Evolutionary conservation across 106 monocot genomes (phyloP).

Genomic region (Dendrobium chrysotoxum): DNA sequence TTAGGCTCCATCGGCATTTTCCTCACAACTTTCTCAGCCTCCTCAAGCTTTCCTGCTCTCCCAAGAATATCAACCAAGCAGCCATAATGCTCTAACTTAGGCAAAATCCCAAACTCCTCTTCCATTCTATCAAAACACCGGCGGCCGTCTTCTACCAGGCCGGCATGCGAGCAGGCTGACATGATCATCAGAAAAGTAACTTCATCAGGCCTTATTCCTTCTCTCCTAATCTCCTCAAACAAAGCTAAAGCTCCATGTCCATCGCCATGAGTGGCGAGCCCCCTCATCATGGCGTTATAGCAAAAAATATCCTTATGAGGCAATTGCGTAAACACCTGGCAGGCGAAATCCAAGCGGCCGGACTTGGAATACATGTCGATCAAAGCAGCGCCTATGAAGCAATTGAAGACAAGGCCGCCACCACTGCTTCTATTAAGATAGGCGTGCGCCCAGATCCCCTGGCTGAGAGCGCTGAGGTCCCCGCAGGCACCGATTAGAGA

Average conservation of each 20-base stretch:
- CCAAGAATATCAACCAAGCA: constrained; percentile 47
- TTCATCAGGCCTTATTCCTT: constrained; percentile 15
- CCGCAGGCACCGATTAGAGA: constrained; percentile 34
- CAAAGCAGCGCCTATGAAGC: constrained; percentile 26
- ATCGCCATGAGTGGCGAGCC: constrained; percentile 26
- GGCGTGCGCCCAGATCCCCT: constrained; percentile 41
- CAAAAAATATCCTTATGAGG: constrained; percentile 18
- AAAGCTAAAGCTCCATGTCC: constrained; percentile 15
- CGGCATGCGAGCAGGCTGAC: constrained; percentile 35
- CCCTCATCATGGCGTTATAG: constrained; percentile 38
- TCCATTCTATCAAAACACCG: constrained; percentile 20
- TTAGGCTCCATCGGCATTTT: constrained; percentile 34
- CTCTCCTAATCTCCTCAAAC: constrained; percentile 15
- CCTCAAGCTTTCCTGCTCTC: constrained; percentile 32
- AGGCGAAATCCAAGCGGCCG: constrained; percentile 28
- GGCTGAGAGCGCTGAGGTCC: constrained; percentile 19
- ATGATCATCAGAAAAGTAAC: constrained; percentile 26
- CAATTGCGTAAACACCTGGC: constrained; percentile 25
- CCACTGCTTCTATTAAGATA: constrained; percentile 3
- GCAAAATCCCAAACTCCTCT: constrained; percentile 15
- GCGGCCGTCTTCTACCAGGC: constrained; percentile 36
- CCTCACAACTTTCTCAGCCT: constrained; percentile 23
- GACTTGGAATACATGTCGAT: constrained; percentile 41
- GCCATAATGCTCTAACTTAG: constrained; percentile 35
- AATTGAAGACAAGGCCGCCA: constrained; percentile 10